Evolutionary conservation across 148 eudicot genomes (phyloP).

Genomic region (Vaccinium darrowii): DNA sequence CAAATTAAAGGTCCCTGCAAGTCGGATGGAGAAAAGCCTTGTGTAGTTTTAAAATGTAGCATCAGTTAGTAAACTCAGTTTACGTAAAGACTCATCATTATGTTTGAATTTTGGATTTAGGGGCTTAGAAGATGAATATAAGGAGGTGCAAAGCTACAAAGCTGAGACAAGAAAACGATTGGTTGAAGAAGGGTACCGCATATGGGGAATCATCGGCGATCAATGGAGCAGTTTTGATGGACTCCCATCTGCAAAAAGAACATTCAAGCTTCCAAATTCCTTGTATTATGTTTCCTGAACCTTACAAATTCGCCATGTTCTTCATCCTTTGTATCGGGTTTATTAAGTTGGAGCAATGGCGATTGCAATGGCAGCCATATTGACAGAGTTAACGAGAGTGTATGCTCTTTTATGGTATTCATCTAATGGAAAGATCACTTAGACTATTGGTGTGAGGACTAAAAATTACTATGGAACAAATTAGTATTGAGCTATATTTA

Average conservation of each 20-base stretch:
- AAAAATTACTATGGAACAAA: too few species aligned
- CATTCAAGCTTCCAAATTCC: constrained; percentile 52
- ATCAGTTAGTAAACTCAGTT: neutral
- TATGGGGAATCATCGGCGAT: constrained; percentile 48
- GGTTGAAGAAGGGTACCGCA: constrained; percentile 27
- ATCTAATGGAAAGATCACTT: neutral
- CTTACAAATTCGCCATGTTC: neutral
- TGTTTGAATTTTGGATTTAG: constrained; percentile 10
- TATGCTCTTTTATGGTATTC: neutral
- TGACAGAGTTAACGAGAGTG: neutral
- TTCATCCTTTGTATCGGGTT: neutral
- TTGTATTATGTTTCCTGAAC: constrained; percentile 35
- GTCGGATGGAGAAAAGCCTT: neutral
- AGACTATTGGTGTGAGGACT: too few species aligned
- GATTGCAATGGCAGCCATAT: neutral
- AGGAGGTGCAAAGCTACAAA: constrained; percentile 39
- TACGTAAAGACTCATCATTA: neutral
- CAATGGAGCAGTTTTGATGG: constrained; percentile 54
- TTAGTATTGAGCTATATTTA: too few species aligned
- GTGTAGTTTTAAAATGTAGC: neutral
- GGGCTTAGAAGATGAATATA: constrained; percentile 37
- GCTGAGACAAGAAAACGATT: constrained; percentile 40
- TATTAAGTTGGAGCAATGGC: neutral
- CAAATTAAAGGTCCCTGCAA: neutral
- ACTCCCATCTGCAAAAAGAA: constrained; percentile 32